Conservation (phyloP, 176 grass and related monocot species). For the Echinochloa phyllopogon region DNA sequence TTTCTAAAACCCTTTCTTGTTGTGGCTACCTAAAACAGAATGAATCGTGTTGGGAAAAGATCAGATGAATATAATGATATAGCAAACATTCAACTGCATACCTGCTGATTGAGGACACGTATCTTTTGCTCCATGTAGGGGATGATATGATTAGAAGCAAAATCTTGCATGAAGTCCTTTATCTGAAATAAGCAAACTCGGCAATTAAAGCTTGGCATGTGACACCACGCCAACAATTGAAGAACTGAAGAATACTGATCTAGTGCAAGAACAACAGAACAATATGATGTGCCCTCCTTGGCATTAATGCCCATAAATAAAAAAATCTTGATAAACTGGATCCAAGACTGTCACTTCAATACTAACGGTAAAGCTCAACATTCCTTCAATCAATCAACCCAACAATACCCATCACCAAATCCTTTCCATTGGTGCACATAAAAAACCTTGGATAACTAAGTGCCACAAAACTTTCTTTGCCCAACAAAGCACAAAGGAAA, state of each 20-base stretch:
- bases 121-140: constrained; percentile 99
- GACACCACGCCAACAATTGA: neutral
- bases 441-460: constrained; percentile 32
- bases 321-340: constrained; percentile 28
- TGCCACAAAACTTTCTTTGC: constrained; percentile 2
- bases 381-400: neutral
- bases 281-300: neutral
- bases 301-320: neutral
- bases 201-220: constrained; percentile 7
- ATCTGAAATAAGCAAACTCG: constrained; percentile 64
- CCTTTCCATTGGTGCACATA: neutral
- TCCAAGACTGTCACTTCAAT: constrained; percentile 9
- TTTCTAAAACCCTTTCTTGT: constrained; percentile 97
- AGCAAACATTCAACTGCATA: constrained; percentile 40
- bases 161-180: constrained; percentile 97
- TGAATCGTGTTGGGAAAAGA: constrained; percentile 29
- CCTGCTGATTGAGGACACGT: constrained; percentile 96
- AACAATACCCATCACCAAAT: constrained; percentile 4
- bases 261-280: constrained; percentile 14
- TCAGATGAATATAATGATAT: constrained; percentile 21
- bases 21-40: constrained; percentile 72
- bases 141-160: constrained; percentile 94
- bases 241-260: constrained; percentile 17
- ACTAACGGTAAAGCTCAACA: constrained; percentile 26
- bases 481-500: constrained; percentile 39